Evolutionary conservation across 106 monocot genomes (phyloP), one percentile per base, ranked within the genome.

Genomic region (Gastrodia elata): DNA sequence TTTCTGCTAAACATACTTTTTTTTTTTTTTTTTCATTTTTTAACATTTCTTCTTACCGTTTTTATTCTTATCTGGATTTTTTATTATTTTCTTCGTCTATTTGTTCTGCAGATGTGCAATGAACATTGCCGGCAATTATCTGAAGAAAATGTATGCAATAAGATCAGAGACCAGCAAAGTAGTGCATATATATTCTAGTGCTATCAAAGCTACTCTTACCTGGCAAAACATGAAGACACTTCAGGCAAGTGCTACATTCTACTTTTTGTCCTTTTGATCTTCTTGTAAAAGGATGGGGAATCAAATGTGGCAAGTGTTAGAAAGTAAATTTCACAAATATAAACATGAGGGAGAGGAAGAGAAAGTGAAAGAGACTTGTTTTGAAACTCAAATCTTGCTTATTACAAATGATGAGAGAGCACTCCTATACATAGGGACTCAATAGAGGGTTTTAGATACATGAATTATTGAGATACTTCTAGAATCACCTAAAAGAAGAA

Each of bases 151-250:
- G 7, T 98, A 85, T 76, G 79, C 83, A 10, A 81, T 88, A 32
- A 88, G 88, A 71, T 93, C 97, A 39, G 84, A 84, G 37, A 26
- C 76, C 33, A 91, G 65, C 72, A 98, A 98, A 68, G 52, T 67
- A 5, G 77, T 98, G 68, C 97, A 98, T 42, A 71, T 93, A 44
- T 91, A 93, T 78, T 98, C 93, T 10, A 98, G 97, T 84, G 97
- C 86, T 79, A 70, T 89, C 11, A 98, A 98, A 77, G 97, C 97
- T 32, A 64, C 70, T 37, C 38, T 80, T 8, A 93, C 90, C 32
- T 93, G 97, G 97, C 90, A 98, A 36, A 98, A 93, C 85, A 91
- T 98, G 97, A 93, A 70, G 65, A 88, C 86, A 24, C 86, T 98
- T 55, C 97, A 97, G 92, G 92, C 89, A 38, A 46, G 18, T 34